Conservation (phyloP, 352 stramenopile genomes). For the Pythium aristosporum region DNA sequence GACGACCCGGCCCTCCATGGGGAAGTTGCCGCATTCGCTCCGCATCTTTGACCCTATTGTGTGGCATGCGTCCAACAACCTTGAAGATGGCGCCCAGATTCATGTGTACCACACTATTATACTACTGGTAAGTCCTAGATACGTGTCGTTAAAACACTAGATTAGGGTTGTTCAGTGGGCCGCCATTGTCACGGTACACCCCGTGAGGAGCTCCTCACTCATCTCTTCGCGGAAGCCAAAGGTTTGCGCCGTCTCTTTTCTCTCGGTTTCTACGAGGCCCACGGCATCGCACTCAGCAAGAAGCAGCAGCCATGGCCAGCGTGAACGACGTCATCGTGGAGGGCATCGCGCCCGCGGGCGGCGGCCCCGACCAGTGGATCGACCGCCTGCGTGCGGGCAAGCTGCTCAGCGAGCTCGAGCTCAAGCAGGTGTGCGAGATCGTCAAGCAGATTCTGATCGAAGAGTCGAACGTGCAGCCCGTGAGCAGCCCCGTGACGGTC, state of each 20-base stretch:
- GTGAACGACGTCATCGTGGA: conserved; percentile 62
- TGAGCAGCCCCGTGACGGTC: conserved; percentile 96
- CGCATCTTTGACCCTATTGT: not conserved
- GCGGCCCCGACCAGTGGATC: conserved; percentile 85
- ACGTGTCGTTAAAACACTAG: conserved; percentile 1
- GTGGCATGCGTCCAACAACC: not conserved
- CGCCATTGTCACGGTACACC: conserved; percentile 9
- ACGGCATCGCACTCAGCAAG: not conserved
- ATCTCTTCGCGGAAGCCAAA: not conserved
- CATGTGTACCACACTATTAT: conserved; percentile 8
- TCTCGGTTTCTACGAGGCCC: not conserved
- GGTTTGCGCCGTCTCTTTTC: not conserved
- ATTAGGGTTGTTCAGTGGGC: conserved; percentile 1
- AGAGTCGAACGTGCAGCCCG: conserved; percentile 98
- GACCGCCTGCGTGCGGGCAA: conserved; percentile 82
- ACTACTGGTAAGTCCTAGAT: not conserved
- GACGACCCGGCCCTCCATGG: not conserved
- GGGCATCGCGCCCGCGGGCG: conserved; percentile 49
- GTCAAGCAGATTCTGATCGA: conserved; percentile 96
- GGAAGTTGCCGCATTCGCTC: not conserved
- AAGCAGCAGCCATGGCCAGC: conserved; percentile 36
- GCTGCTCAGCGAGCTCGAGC: conserved; percentile 93
- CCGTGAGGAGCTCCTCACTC: not conserved
- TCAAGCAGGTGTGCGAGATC: conserved; percentile 93
- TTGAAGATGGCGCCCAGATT: conserved; percentile 5